Evolutionary conservation across 768 basidiomycete genomes (phyloP).

Genomic region (Russula sp.): DNA sequence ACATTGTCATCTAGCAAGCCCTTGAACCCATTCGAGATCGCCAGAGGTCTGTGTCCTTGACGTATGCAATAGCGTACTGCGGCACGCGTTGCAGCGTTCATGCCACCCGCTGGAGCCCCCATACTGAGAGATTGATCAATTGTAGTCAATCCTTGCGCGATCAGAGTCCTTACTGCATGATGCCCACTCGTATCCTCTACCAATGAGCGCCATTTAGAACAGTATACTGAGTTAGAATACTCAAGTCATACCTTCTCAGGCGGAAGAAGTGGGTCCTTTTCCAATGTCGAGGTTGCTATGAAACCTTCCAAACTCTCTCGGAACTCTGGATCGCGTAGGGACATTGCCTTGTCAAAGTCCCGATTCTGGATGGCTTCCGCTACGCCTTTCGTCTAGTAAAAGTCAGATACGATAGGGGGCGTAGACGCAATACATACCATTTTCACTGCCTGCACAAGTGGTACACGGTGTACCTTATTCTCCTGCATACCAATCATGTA

Average conservation of each 20-base stretch:
- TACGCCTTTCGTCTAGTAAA: slow-evolving; percentile 72
- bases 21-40: slow-evolving; percentile 92
- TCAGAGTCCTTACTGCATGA: slow-evolving; percentile 62
- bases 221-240: not conserved
- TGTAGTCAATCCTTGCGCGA: not conserved
- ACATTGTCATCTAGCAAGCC: slow-evolving; percentile 89
- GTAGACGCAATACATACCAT: slow-evolving; percentile 41
- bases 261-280: slow-evolving; percentile 30
- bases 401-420: slow-evolving; percentile 1
- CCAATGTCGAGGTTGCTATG: slow-evolving; percentile 57
- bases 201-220: not conserved
- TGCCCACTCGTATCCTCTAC: slow-evolving; percentile 70
- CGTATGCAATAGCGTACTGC: slow-evolving; percentile 89
- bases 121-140: slow-evolving; percentile 43
- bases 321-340: slow-evolving; percentile 88
- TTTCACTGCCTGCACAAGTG: slow-evolving; percentile 87
- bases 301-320: slow-evolving; percentile 83
- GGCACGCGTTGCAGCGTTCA: slow-evolving; percentile 96
- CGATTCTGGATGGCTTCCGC: slow-evolving; percentile 71
- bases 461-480: slow-evolving; percentile 90
- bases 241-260: slow-evolving; percentile 26
- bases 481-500: slow-evolving; percentile 97
- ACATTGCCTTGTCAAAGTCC: slow-evolving; percentile 84
- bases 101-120: slow-evolving; percentile 96
- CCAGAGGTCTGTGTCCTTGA: slow-evolving; percentile 89